Conservation (phyloP, 768 basidiomycete genomes). For the Boletus fagicola region DNA sequence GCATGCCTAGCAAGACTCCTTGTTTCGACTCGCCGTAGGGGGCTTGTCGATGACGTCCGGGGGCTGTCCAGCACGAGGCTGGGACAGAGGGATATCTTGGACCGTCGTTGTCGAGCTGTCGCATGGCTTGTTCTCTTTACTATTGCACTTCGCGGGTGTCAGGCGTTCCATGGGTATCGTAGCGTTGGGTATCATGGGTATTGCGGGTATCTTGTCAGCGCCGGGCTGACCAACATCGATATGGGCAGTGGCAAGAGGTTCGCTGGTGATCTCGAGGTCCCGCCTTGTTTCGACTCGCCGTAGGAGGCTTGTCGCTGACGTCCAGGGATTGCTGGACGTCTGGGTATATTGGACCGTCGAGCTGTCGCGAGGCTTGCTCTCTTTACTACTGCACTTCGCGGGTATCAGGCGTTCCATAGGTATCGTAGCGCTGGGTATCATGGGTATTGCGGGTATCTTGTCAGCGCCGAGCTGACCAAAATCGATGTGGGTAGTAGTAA, state of each 20-base stretch:
- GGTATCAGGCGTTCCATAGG: too few species aligned
- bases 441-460: not conserved
- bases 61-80: constrained; percentile 2
- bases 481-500: not conserved
- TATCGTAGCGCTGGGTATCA: too few species aligned
- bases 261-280: not conserved
- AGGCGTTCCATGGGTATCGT: too few species aligned
- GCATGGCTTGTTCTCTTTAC: too few species aligned
- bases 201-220: not conserved
- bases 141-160: too few species aligned
- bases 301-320: not conserved
- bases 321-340: too few species aligned
- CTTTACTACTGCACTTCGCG: too few species aligned
- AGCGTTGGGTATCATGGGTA: too few species aligned
- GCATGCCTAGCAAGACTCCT: not conserved
- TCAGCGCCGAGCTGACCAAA: constrained; percentile 5
- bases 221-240: constrained; percentile 1
- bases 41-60: not conserved
- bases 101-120: not conserved
- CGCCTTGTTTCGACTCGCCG: not conserved
- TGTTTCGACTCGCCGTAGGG: not conserved
- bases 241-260: not conserved
- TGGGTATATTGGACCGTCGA: not conserved
- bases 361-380: too few species aligned
- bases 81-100: not conserved